These are phyloP conservation scores for Ceratobasidium papillatum DNA, from an alignment of 1,284 basidiomycete genomes.

Conservation along the genomic window DNA sequence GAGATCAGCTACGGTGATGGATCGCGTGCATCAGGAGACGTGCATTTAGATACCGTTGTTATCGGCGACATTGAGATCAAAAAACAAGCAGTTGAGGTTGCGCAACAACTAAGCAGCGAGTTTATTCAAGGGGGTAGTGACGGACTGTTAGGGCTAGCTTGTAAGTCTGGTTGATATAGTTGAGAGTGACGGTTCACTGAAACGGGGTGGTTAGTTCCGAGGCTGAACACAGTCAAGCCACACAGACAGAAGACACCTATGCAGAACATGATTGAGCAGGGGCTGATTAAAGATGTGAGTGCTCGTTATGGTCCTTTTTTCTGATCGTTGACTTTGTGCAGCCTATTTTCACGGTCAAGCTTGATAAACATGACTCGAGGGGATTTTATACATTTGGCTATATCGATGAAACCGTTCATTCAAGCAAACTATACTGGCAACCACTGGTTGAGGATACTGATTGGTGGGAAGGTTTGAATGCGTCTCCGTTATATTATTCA, in stretches of 20 bases:
- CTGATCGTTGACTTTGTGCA: neutral
- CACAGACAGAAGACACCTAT: constrained; percentile 42
- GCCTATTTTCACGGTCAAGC: constrained; percentile 44
- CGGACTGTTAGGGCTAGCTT: constrained; percentile 42
- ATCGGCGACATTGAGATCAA: constrained; percentile 40
- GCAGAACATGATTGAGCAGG: constrained; percentile 42
- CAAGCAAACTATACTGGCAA: constrained; percentile 30
- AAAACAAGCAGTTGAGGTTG: constrained; percentile 41
- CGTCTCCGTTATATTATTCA: neutral
- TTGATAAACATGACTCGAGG: constrained; percentile 42
- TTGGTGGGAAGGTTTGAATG: constrained; percentile 36
- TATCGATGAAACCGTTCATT: constrained; percentile 28
- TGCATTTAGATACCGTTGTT: constrained; percentile 38
- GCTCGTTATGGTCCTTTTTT: neutral
- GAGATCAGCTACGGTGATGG: constrained; percentile 43
- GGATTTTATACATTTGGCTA: constrained; percentile 44
- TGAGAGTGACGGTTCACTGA: neutral
- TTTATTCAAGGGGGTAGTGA: constrained; percentile 40
- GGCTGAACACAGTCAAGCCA: constrained; percentile 40
- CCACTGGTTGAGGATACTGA: constrained; percentile 13
- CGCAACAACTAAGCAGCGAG: constrained; percentile 35
- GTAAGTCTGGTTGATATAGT: constrained; percentile 8
- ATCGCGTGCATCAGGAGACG: constrained; percentile 41
- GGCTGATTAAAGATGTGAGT: constrained; percentile 36
- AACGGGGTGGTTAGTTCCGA: neutral